Evolutionary conservation across 1,284 basidiomycete species (phyloP), one percentile per base, ranked within the genome.

Genomic region (Leccinum fuscescens): DNA sequence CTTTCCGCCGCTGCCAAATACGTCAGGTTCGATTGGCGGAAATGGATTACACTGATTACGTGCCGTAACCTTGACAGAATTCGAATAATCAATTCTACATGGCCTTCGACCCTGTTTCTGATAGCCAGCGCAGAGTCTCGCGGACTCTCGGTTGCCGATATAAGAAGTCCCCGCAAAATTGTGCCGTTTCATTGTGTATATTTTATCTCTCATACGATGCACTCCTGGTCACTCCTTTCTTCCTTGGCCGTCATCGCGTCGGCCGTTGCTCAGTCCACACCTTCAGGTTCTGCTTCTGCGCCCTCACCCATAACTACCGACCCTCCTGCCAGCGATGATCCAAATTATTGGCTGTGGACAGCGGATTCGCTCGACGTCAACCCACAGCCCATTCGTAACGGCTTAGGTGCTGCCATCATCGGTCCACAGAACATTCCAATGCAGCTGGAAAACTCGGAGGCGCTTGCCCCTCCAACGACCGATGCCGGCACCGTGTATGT

Each of bases 401-500:
- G 65, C 6, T 64, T 76, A 1, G 81, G 81, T 2, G 73, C 74
- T 2, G 62, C 65, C 2, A 77, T 85, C 17, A 66, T 84, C 6
- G 84, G 82, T 0, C 82, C 82, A 1, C 67, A 80, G 46, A 84
- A 86, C 63, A 61, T 76, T 6, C 76, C 77, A 1, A n/a, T 85
- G 5, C 78, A 82, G 50, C 53, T 79, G 17, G 68, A 82, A 65
- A 82, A 82, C 52, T 75, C 82, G 6, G 81, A 86, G 53, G 58
- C 74, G 1, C 63, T 86, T 3, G 79, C 81, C 6, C 82, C 82
- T 37, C 85, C 86, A 3, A 75, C 75, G 6, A 86, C 84, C 0
- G 86, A 88, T 64, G 69, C 57, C 27, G 82, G 81, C 20, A 59
- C 46, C 17, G 66, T 81, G 72, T 72, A 49, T 56, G 74, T 53